Percentiles rank a stretch among this genome's conserved stretches.
phyloP scores from a whole-genome alignment of 352 stramenopile genomes.

The Saprolegnia parasitica region DNA sequence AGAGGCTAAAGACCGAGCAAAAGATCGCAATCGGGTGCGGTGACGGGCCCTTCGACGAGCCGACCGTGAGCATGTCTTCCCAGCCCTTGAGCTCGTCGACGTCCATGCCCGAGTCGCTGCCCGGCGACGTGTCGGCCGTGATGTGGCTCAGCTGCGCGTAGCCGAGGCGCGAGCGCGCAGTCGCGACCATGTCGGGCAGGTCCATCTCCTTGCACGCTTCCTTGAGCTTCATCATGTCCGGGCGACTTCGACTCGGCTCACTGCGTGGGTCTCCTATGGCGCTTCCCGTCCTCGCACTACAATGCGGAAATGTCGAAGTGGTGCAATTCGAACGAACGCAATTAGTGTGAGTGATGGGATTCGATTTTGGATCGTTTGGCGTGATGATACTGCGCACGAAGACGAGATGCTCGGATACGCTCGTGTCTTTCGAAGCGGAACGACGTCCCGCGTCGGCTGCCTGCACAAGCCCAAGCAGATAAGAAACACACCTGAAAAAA shows the following conservation, averaged over 20 bases:
- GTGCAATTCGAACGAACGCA: not conserved
- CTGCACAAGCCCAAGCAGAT: no score
- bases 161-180: conserved; percentile 18
- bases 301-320: conserved; percentile 3
- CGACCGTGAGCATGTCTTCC: conserved; percentile 23
- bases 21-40: conserved; percentile 17
- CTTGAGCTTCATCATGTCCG: conserved; percentile 29
- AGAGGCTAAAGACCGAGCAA: conserved; percentile 26
- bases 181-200: conserved; percentile 13
- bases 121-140: conserved; percentile 22
- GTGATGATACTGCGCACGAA: not conserved
- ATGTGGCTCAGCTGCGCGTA: conserved; percentile 28
- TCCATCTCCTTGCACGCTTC: conserved; percentile 21
- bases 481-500: no score
- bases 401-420: no score
- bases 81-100: conserved; percentile 27
- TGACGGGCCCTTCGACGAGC: conserved; percentile 20
- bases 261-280: not conserved
- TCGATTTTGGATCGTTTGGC: not conserved
- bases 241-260: not conserved
- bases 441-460: no score
- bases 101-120: conserved; percentile 27
- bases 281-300: not conserved
- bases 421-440: no score
- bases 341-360: not conserved